Evolutionary conservation across 2,329 filamentous ascomycete species (phyloP), one percentile per base, ranked within the genome.

Genomic region (Achaetomium macrosporum): DNA sequence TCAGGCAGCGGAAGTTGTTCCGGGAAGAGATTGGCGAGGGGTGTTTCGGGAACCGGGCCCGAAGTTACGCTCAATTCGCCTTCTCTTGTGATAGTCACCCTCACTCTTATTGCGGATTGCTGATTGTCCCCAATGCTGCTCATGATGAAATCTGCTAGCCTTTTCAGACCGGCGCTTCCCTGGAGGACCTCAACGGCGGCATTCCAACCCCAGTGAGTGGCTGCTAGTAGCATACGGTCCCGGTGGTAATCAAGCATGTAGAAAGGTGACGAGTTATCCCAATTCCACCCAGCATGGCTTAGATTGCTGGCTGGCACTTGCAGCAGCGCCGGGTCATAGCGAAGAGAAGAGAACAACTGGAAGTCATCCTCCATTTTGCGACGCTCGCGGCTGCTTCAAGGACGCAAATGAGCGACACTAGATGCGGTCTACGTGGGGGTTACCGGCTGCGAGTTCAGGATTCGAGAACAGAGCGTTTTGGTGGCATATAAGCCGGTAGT

Each of bases 171-270:
- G 1, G 61, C 54, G 0, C 71, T 63, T 1, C 78, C 81, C 0
- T 69, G 63, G 7, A 85, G 68, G 4, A 61, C 57, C 1, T 71
- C 62, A 10, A 77, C 59, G 0, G 76, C 81, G 3, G 63, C 55
- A 1, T 68, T 60, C 81, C 81, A 85, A 6, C 68, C 63, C 72
- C 80, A 86, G 59, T 84, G 65, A 5, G 62, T 66, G 5, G 82
- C 81, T 13, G 81, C 82, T 52, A 73, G 77, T n/a, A 90, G 74
- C 65, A 96, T 79, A 49, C 90, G 85, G 65, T 91, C 86, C 42
- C 83, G 81, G 67, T 96, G 90, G 60, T 85, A 84, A 53, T 83
- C 76, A 15, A 93, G 78, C 77, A 95, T 89, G 68, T 95, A 95
- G 61, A 89, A 84, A 0, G 84, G 79, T 9, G 82, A 87, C 7